Conservation (phyloP, 2,329 filamentous ascomycete species). For the Colletotrichum graminicola region DNA sequence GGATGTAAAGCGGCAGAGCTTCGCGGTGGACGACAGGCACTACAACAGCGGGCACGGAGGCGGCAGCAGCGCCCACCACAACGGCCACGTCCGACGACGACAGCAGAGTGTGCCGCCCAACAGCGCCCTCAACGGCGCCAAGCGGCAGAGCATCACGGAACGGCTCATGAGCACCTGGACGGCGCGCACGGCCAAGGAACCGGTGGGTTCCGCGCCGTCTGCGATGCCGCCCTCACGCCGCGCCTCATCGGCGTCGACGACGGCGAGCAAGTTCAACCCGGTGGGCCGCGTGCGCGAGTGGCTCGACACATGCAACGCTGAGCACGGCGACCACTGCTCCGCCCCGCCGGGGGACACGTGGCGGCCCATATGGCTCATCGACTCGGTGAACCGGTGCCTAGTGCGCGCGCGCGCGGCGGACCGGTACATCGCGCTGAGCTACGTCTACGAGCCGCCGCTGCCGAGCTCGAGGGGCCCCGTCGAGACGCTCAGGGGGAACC, state of each 20-base stretch:
- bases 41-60: neutral
- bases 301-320: slow-evolving; percentile 58
- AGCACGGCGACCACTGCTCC: slow-evolving; percentile 57
- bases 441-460: slow-evolving; percentile 55
- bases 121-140: slow-evolving; percentile 40
- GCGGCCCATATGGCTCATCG: slow-evolving; percentile 57
- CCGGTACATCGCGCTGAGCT: slow-evolving; percentile 60
- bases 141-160: slow-evolving; percentile 57
- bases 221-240: slow-evolving; percentile 34
- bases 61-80: slow-evolving; percentile 5
- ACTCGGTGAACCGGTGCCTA: slow-evolving; percentile 55
- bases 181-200: slow-evolving; percentile 40
- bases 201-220: slow-evolving; percentile 35
- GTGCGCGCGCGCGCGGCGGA: slow-evolving; percentile 55
- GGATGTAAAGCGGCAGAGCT: slow-evolving; percentile 42
- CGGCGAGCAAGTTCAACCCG: slow-evolving; percentile 49
- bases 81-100: slow-evolving; percentile 30
- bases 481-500: slow-evolving; percentile 53
- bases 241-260: slow-evolving; percentile 43
- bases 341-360: slow-evolving; percentile 49
- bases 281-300: slow-evolving; percentile 56
- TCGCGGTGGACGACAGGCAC: slow-evolving; percentile 28
- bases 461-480: slow-evolving; percentile 41
- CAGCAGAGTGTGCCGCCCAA: slow-evolving; percentile 30
- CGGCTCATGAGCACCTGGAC: slow-evolving; percentile 50